Evolutionary conservation across 2,329 filamentous ascomycete genomes (phyloP).

Genomic region (Aaosphaeria arxii): DNA sequence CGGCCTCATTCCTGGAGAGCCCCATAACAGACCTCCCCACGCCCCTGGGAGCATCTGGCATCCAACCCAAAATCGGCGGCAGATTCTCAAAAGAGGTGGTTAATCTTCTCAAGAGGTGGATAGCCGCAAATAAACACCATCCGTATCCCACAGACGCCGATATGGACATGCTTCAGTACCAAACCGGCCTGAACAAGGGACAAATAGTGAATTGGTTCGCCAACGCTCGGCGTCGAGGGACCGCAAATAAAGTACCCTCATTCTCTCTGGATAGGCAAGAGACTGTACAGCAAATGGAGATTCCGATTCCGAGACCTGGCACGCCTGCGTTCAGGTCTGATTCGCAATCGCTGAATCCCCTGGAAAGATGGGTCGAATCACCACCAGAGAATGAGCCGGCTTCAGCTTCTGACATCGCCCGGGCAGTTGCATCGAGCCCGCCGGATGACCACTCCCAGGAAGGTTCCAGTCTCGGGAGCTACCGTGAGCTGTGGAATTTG

Average conservation of each 20-base stretch:
- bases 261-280: not conserved
- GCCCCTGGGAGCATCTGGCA: too few species aligned
- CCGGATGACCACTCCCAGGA: not conserved
- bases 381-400: constrained; percentile 3
- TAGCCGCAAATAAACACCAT: not conserved
- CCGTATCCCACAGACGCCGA: constrained; percentile 64
- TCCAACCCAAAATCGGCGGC: not conserved
- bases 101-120: not conserved
- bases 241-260: not conserved
- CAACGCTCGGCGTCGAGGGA: constrained; percentile 1
- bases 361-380: constrained; percentile 3
- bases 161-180: not conserved
- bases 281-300: not conserved
- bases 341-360: not conserved
- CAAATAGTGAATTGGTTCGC: constrained; percentile 2
- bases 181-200: constrained; percentile 1
- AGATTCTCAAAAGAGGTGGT: not conserved
- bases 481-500: not conserved
- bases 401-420: not conserved
- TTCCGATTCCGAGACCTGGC: not conserved
- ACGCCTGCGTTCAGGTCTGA: not conserved
- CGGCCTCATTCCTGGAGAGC: too few species aligned
- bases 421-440: not conserved
- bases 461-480: not conserved
- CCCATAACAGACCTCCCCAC: too few species aligned